Evolutionary conservation across 2,329 filamentous ascomycete species (phyloP).

Genomic region (Colletotrichum tropicicola): DNA sequence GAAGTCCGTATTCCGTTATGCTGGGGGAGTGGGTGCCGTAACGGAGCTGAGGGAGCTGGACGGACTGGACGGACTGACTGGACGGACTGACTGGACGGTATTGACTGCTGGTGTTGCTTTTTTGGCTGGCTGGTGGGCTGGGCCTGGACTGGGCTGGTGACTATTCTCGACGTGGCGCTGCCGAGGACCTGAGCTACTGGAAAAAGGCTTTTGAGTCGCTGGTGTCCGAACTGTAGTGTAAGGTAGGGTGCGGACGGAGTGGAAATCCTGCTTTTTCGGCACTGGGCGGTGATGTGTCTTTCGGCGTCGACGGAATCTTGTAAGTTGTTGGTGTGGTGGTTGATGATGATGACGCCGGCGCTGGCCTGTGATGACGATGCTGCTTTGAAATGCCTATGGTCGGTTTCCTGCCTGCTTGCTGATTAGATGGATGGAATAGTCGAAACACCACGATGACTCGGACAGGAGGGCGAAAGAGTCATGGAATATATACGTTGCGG

Average conservation of each 20-base stretch:
- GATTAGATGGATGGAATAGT: background rate
- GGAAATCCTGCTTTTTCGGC: slow-evolving; percentile 20
- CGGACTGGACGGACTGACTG: background rate
- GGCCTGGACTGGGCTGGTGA: slow-evolving; percentile 2
- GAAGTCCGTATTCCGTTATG: slow-evolving; percentile 18
- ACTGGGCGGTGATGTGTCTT: slow-evolving; percentile 1
- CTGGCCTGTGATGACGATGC: slow-evolving; percentile 15
- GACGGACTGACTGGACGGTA: background rate
- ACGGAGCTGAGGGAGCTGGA: background rate
- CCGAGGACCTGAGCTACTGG: background rate
- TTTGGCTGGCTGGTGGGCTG: background rate
- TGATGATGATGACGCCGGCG: background rate
- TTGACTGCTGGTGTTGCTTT: background rate
- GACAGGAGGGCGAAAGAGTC: slow-evolving; percentile 15
- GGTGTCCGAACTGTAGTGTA: slow-evolving; percentile 6
- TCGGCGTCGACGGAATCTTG: background rate
- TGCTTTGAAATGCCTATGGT: background rate
- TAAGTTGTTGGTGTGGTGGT: background rate
- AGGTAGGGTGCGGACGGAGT: slow-evolving; percentile 2
- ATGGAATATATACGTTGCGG: slow-evolving; percentile 14
- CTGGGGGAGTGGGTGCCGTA: background rate
- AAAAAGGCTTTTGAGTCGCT: slow-evolving; percentile 2
- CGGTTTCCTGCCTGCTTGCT: too few relatives aligned
- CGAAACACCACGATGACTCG: slow-evolving; percentile 27
- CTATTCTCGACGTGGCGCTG: slow-evolving; percentile 28